Conservation (phyloP, 2,329 filamentous ascomycete genomes). For the Drechslerella coelobrocha region DNA sequence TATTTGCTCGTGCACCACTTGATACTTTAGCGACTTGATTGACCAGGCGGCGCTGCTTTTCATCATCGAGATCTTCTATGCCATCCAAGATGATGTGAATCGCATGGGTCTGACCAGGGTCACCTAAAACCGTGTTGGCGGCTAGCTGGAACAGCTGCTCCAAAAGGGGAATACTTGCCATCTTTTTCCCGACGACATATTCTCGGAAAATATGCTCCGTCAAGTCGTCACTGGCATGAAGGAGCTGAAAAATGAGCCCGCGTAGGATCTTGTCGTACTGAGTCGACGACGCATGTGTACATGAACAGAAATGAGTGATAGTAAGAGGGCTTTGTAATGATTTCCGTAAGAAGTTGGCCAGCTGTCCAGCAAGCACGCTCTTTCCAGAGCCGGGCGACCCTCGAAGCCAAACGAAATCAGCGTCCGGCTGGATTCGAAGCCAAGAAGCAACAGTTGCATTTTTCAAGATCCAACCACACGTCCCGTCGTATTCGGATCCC, state of each 20-base stretch:
- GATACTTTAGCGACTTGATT: slow-evolving; percentile 30
- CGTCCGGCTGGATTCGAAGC: slow-evolving; percentile 52
- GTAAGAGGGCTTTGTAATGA: slow-evolving; percentile 48
- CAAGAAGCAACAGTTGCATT: slow-evolving; percentile 55
- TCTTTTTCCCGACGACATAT: slow-evolving; percentile 53
- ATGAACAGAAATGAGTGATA: slow-evolving; percentile 57
- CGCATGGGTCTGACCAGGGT: slow-evolving; percentile 30
- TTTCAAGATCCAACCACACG: slow-evolving; percentile 57
- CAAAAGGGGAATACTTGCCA: slow-evolving; percentile 42
- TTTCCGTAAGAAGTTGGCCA: slow-evolving; percentile 55
- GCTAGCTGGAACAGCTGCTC: slow-evolving; percentile 53
- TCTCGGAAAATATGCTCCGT: slow-evolving; percentile 54
- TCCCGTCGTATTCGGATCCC: slow-evolving; percentile 55
- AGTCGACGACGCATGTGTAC: slow-evolving; percentile 56
- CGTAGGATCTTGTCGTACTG: slow-evolving; percentile 57
- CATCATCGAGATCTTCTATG: slow-evolving; percentile 53
- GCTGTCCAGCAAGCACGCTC: slow-evolving; percentile 56
- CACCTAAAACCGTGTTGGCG: slow-evolving; percentile 33
- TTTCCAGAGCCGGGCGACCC: slow-evolving; percentile 58
- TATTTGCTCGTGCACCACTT: slow-evolving; percentile 10
- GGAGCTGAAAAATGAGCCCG: slow-evolving; percentile 56
- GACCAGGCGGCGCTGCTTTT: slow-evolving; percentile 46
- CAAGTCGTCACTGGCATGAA: slow-evolving; percentile 54
- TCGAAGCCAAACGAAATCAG: slow-evolving; percentile 56
- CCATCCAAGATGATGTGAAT: slow-evolving; percentile 56